phyloP scores from a whole-genome alignment of 805 yeast species.

The Metschnikowia arizonensis region DNA sequence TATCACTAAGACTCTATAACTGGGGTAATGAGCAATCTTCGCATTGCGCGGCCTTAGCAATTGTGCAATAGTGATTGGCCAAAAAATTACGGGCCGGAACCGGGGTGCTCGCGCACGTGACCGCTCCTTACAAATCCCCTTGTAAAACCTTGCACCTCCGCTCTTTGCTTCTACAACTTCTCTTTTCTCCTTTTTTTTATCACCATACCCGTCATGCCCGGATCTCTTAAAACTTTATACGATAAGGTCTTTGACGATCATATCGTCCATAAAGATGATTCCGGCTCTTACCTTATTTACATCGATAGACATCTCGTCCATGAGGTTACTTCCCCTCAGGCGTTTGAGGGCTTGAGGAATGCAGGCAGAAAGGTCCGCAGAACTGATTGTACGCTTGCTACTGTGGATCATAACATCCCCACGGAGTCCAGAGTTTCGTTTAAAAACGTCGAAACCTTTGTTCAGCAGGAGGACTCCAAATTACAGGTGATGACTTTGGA shows the following conservation, averaged over 20 bases:
- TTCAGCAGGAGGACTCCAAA: slow-evolving; percentile 86
- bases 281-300: slow-evolving; percentile 81
- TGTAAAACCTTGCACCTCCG: too few relatives aligned
- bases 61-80: slow-evolving; percentile 12
- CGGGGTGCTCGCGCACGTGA: too few relatives aligned
- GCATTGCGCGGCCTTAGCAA: too few relatives aligned
- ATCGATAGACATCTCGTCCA: slow-evolving; percentile 97
- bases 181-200: too few relatives aligned
- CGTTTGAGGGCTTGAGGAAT: slow-evolving; percentile 88
- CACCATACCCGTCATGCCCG: slow-evolving; percentile 8
- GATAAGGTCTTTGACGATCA: slow-evolving; percentile 97
- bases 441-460: slow-evolving; percentile 71
- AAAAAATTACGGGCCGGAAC: too few relatives aligned
- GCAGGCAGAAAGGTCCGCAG: slow-evolving; percentile 91
- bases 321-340: slow-evolving; percentile 99
- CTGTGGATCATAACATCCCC: slow-evolving; percentile 97
- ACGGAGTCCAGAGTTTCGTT: slow-evolving; percentile 80
- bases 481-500: slow-evolving; percentile 90
- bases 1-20: too few relatives aligned
- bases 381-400: slow-evolving; percentile 86
- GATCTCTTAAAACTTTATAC: slow-evolving; percentile 57
- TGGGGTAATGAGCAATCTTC: too few relatives aligned
- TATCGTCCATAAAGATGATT: slow-evolving; percentile 82
- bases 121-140: too few relatives aligned
- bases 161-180: too few relatives aligned